These are phyloP conservation scores for Aspergillus hiratsukae DNA, from an alignment of 2,329 filamentous ascomycete species.

Conservation along the genomic window DNA sequence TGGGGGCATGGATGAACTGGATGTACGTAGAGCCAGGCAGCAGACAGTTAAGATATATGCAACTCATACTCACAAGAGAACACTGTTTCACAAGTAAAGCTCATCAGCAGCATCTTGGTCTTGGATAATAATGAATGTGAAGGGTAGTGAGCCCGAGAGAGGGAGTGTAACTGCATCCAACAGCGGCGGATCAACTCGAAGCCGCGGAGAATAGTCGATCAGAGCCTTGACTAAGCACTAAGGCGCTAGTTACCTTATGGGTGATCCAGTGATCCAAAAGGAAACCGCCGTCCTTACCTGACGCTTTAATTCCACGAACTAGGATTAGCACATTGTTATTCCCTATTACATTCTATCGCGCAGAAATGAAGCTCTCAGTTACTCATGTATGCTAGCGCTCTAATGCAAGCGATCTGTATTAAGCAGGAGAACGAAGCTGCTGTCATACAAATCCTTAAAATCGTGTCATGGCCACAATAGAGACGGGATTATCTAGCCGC, in stretches of 20 bases:
- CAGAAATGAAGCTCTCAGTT: background rate
- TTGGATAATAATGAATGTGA: constrained; percentile 3
- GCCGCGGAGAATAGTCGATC: constrained; percentile 8
- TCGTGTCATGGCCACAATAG: background rate
- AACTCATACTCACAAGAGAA: constrained; percentile 15
- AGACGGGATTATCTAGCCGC: constrained; percentile 10
- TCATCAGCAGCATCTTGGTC: constrained; percentile 23
- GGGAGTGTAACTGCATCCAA: constrained; percentile 6
- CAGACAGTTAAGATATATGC: constrained; percentile 1
- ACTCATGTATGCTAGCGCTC: constrained; percentile 1
- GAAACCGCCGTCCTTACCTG: background rate
- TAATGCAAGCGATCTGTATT: constrained; percentile 4
- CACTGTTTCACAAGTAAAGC: constrained; percentile 14
- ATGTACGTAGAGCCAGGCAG: constrained; percentile 7
- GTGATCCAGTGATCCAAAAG: background rate
- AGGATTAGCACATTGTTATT: background rate
- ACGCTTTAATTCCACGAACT: background rate
- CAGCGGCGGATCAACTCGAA: constrained; percentile 18
- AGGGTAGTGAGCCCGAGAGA: constrained; percentile 4
- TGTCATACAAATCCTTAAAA: constrained; percentile 9
- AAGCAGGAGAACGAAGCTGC: background rate
- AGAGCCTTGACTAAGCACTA: constrained; percentile 16
- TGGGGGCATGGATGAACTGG: constrained; percentile 21
- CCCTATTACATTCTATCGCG: constrained; percentile 3
- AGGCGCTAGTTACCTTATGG: too few species aligned